Evolutionary conservation across 225 moss, liverwort and hornwort species (phyloP), one percentile per base, ranked within the genome.

Genomic region (Climacium dendroides): DNA sequence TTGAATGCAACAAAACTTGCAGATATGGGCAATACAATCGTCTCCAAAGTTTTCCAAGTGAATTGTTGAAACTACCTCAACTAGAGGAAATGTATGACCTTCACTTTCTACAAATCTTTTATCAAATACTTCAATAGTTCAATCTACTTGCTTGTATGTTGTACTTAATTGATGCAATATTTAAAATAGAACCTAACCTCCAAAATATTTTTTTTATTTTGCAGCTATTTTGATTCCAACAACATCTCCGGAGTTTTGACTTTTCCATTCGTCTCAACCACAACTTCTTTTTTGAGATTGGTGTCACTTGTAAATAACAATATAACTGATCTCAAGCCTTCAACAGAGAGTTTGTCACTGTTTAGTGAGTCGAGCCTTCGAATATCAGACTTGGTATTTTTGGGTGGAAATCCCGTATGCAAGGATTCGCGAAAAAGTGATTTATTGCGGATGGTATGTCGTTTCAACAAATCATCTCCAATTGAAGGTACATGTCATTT

Each of bases 361-460:
- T 78, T 78, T 43, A 39, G 64, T 25, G 78, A 77, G 14, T 52
- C 85, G 19, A 89, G 85, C 55, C 85, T 89, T 63, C 62, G 39
- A 1, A 45, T 70, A 37, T 85, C 85, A 30, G 85, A 85, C 39
- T 89, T 89, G 52, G 61, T 86, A 1, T 86, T 86, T 70, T 45
- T 86, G 50, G 89, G 82, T 60, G 82, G 89, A 78, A 89, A 89
- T 86, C 82, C 89, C 5, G 7, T 89, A 26, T 89, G 89, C 32
- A 86, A 86, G 41, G 86, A 89, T 86, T 59, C 70, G 1, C 30
- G 1, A 6, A 86, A 83, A 70, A 83, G 53, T 78, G 67, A 86
- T 11, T 58, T 89, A 19, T 41, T 89, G 45, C 69, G 41, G 35
- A 74, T 78, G 35, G 69, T 86, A 5, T 86, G 89, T 54, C 67